Percentiles rank a stretch among this genome's conserved stretches.
Conservation (phyloP, 2,329 filamentous ascomycete species). For the Pseudogymnoascus verrucosus region DNA sequence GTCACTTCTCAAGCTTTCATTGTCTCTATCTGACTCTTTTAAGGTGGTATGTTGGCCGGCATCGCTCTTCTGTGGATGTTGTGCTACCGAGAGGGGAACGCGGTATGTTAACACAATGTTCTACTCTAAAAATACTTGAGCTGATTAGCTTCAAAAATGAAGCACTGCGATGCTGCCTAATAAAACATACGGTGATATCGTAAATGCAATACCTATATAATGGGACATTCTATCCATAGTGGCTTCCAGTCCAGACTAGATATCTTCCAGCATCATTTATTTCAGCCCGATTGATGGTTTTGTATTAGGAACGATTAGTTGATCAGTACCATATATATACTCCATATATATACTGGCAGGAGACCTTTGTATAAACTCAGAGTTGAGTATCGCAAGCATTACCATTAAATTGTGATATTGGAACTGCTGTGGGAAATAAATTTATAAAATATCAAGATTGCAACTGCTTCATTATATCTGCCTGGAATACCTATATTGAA, state of each 20-base stretch:
- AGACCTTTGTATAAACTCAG: background rate
- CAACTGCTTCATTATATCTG: background rate
- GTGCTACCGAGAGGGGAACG: constrained; percentile 44
- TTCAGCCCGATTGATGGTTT: background rate
- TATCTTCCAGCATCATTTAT: background rate
- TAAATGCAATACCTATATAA: constrained; percentile 4
- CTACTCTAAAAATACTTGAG: background rate
- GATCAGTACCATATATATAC: background rate
- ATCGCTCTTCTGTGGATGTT: constrained; percentile 48
- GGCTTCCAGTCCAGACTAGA: background rate
- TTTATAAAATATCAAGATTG: background rate
- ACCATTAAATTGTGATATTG: background rate
- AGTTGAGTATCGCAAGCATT: background rate
- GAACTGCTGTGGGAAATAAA: too few relatives aligned
- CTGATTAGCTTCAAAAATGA: background rate
- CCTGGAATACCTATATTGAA: background rate
- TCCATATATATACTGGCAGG: background rate
- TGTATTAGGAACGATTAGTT: background rate
- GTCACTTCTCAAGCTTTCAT: constrained; percentile 5
- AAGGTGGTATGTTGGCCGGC: constrained; percentile 48
- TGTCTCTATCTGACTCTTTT: constrained; percentile 7
- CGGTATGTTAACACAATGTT: background rate
- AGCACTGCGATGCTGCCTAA: constrained; percentile 3
- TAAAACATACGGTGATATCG: background rate
- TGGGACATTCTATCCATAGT: background rate